Percentiles rank a stretch among this genome's conserved stretches.
phyloP scores from a whole-genome alignment of 345 rosid genomes.

The Eucalyptus curtisii region DNA sequence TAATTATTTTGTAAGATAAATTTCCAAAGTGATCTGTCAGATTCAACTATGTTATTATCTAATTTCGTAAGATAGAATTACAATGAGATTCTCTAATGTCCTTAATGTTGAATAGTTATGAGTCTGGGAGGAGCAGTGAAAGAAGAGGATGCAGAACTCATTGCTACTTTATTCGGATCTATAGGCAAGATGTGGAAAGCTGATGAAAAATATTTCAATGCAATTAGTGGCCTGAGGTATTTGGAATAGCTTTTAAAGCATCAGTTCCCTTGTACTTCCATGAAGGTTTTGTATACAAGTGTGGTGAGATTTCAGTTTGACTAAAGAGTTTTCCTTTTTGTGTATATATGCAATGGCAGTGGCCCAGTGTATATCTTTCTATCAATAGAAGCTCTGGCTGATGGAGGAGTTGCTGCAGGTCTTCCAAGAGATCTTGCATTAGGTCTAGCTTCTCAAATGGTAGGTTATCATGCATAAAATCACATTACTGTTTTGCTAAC shows the following conservation, averaged over 20 bases:
- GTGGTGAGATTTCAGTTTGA: background rate
- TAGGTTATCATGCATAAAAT: conserved; percentile 14
- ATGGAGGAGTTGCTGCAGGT: conserved; percentile 98
- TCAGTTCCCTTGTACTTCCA: background rate
- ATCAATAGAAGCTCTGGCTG: conserved; percentile 94
- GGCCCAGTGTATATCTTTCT: conserved; percentile 84
- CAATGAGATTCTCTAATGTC: background rate
- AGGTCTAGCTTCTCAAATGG: conserved; percentile 80
- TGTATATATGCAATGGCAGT: conserved; percentile 49
- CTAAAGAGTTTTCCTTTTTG: background rate
- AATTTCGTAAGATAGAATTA: background rate
- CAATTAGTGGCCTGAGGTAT: conserved; percentile 85
- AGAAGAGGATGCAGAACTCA: conserved; percentile 64
- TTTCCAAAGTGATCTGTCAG: background rate
- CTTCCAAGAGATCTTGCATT: conserved; percentile 79
- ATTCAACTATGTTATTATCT: background rate
- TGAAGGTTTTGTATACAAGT: background rate
- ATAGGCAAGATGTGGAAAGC: conserved; percentile 83
- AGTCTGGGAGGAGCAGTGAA: conserved; percentile 71
- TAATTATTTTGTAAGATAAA: background rate
- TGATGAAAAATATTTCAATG: conserved; percentile 82
- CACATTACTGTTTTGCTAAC: background rate
- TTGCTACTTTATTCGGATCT: conserved; percentile 55
- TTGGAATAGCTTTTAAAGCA: background rate
- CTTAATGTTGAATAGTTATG: conserved; percentile 28